These are phyloP conservation scores for Theileria orientalis DNA, from an alignment of 169 alveolate genomes.

Conservation along the genomic window DNA sequence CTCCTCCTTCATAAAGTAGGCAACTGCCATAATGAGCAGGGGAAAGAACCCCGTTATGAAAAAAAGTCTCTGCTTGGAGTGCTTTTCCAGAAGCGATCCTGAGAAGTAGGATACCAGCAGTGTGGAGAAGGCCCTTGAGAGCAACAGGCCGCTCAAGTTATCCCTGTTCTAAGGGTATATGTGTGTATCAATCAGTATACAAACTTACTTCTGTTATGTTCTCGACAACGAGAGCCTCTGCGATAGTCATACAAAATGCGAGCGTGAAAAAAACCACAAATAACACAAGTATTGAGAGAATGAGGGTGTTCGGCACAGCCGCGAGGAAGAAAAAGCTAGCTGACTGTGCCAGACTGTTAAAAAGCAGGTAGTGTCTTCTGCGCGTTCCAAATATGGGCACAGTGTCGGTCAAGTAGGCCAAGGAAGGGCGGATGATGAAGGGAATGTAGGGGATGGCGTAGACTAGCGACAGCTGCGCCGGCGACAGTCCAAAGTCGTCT, in stretches of 20 bases:
- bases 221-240: constrained; percentile 84
- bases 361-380: constrained; percentile 7
- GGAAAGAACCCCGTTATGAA: constrained; percentile 88
- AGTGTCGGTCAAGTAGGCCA: constrained; percentile 82
- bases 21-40: constrained; percentile 74
- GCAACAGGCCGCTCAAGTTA: constrained; percentile 86
- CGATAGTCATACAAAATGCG: constrained; percentile 83
- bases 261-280: constrained; percentile 6
- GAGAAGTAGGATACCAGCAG: constrained; percentile 90
- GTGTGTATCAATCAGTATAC: neutral
- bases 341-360: constrained; percentile 16
- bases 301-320: constrained; percentile 9
- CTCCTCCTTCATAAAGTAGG: constrained; percentile 83
- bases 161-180: constrained; percentile 30
- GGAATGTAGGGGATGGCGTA: constrained; percentile 81
- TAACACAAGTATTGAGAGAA: neutral
- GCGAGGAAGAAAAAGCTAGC: constrained; percentile 18
- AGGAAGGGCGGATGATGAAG: constrained; percentile 80
- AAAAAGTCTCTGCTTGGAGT: constrained; percentile 81
- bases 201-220: constrained; percentile 15
- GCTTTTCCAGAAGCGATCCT: constrained; percentile 86
- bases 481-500: constrained; percentile 76
- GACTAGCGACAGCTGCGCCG: constrained; percentile 49
- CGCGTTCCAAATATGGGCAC: constrained; percentile 71
- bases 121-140: constrained; percentile 87